phyloP scores from a whole-genome alignment of 2,329 filamentous ascomycete species.

The Calcarisporium arbuscula region DNA sequence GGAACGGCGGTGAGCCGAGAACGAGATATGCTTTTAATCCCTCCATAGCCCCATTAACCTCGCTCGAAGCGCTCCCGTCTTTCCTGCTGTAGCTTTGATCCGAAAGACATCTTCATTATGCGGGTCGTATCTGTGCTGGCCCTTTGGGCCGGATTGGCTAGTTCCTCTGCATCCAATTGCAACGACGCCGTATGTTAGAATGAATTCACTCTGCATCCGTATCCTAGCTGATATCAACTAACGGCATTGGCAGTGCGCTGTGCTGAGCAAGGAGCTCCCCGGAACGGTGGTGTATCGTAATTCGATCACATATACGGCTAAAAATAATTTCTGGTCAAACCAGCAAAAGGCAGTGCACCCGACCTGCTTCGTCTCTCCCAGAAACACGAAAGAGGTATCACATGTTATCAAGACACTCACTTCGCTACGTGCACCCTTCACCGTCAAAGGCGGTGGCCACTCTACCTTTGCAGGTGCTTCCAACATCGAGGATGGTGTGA shows the following conservation, averaged over 20 bases:
- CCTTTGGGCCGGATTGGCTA: too few relatives aligned
- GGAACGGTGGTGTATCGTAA: constrained; percentile 2
- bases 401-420: constrained; percentile 11
- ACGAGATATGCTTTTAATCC: too few relatives aligned
- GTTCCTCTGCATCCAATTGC: too few relatives aligned
- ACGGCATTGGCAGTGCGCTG: constrained; percentile 2
- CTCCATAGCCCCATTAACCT: too few relatives aligned
- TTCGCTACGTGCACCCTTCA: constrained; percentile 27
- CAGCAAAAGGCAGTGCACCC: constrained; percentile 19
- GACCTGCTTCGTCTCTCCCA: constrained; percentile 13
- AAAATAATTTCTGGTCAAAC: constrained; percentile 24
- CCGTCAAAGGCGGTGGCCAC: constrained; percentile 47
- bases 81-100: too few relatives aligned
- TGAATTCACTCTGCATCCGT: too few relatives aligned
- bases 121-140: too few relatives aligned
- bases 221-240: too few relatives aligned
- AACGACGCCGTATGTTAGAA: too few relatives aligned
- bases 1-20: too few relatives aligned
- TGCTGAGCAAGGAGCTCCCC: constrained; percentile 1
- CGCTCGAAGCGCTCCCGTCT: too few relatives aligned
- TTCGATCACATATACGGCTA: not conserved
- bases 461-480: constrained; percentile 36
- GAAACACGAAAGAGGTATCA: constrained; percentile 9
- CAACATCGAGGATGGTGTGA: constrained; percentile 33
- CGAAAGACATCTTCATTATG: too few relatives aligned